These are phyloP conservation scores for Chytriomyces confervae DNA, from an alignment of 192 early-diverging fungal species.

Conservation along the genomic window DNA sequence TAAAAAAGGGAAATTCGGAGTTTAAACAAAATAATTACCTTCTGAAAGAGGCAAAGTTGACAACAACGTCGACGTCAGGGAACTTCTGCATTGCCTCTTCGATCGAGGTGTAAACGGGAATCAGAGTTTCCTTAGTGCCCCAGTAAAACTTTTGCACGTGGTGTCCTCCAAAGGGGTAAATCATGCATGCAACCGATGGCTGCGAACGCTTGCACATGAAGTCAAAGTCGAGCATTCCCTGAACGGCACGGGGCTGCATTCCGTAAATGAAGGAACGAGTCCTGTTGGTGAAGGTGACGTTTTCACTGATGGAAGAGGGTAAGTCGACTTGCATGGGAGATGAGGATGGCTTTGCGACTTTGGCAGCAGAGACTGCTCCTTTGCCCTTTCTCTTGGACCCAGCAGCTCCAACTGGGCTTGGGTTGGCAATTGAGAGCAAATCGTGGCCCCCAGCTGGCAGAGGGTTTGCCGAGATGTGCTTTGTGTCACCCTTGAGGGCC, in stretches of 20 bases:
- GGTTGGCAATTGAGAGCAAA: constrained; percentile 35
- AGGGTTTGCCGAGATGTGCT: constrained; percentile 43
- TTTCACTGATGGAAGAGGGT: constrained; percentile 46
- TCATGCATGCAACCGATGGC: constrained; percentile 97
- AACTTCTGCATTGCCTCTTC: constrained; percentile 82
- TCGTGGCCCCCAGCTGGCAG: constrained; percentile 13
- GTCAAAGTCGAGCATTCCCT: constrained; percentile 99
- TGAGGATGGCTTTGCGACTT: constrained; percentile 1
- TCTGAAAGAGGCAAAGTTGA: constrained; percentile 99
- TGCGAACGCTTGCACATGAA: constrained; percentile 93
- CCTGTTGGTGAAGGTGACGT: constrained; percentile 61
- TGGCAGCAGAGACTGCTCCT: neutral
- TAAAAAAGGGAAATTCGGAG: neutral
- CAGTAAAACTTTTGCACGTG: constrained; percentile 99
- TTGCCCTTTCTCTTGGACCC: constrained; percentile 10
- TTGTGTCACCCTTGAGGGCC: constrained; percentile 76
- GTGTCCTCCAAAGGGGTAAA: constrained; percentile 98
- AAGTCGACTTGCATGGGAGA: constrained; percentile 33
- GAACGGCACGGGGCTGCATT: constrained; percentile 98
- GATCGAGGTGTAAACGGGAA: constrained; percentile 90
- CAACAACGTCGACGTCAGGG: constrained; percentile 92
- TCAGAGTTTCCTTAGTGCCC: constrained; percentile 96
- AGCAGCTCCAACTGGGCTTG: constrained; percentile 19
- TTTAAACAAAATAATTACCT: constrained; percentile 41
- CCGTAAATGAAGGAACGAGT: constrained; percentile 96